These are phyloP conservation scores for Penicillium atrosanguineum DNA, from an alignment of 495 filamentous ascomycete species.

Conservation along the genomic window DNA sequence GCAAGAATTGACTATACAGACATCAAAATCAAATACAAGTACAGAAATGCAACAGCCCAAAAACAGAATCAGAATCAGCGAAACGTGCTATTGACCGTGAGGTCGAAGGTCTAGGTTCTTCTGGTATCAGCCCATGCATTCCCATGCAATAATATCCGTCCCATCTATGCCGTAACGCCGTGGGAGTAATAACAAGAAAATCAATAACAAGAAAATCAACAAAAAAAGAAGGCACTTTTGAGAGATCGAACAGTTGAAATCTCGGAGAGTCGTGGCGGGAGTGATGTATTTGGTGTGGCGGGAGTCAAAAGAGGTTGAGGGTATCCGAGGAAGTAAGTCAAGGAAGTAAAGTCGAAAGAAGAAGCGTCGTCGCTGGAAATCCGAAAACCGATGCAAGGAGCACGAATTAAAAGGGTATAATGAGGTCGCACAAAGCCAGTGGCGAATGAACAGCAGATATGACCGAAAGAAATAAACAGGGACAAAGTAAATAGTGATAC, in stretches of 20 bases:
- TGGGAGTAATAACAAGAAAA: conserved; percentile 18
- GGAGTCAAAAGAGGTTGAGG: conserved; percentile 7
- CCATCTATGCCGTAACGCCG: conserved; percentile 48
- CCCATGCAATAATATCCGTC: conserved; percentile 34
- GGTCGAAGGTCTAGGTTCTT: conserved; percentile 42
- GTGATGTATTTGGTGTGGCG: conserved; percentile 11
- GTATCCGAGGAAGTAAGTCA: conserved; percentile 14
- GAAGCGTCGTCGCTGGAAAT: conserved; percentile 25
- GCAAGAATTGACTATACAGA: conserved; percentile 18
- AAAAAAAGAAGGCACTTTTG: conserved; percentile 33
- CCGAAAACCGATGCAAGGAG: conserved; percentile 25
- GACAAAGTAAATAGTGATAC: conserved; percentile 39
- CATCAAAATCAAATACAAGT: conserved; percentile 16
- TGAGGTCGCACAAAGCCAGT: conserved; percentile 22
- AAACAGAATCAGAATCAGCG: conserved; percentile 22
- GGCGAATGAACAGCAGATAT: conserved; percentile 22
- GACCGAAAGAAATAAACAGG: conserved; percentile 18
- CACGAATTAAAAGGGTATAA: conserved; percentile 40
- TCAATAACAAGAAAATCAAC: conserved; percentile 18
- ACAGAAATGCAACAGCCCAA: conserved; percentile 15
- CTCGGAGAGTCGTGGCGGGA: conserved; percentile 29
- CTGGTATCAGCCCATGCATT: conserved; percentile 50
- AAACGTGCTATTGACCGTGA: conserved; percentile 39
- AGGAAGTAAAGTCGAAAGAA: conserved; percentile 18
- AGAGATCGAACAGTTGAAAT: conserved; percentile 28